Percentiles rank a stretch among this genome's conserved stretches.
Evolutionary conservation across 306 rosid genomes (phyloP).

Genomic region (Elaeagnus macrophylla): DNA sequence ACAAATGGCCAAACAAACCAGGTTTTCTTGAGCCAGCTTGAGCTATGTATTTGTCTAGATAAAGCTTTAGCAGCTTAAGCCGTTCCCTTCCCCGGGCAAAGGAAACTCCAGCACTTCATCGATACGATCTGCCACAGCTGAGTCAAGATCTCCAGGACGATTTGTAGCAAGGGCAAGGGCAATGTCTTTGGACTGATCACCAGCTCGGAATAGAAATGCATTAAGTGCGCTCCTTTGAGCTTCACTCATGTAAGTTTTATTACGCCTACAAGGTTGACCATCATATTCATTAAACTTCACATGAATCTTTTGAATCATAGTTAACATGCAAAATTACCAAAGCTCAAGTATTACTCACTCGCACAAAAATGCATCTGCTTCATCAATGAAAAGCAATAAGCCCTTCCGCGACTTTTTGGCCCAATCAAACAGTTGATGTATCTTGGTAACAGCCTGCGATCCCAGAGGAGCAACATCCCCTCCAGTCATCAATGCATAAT

Average conservation of each 20-base stretch:
- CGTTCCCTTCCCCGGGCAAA: constrained; percentile 91
- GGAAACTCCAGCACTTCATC: constrained; percentile 97
- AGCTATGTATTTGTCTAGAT: constrained; percentile 78
- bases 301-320: neutral
- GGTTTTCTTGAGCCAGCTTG: constrained; percentile 62
- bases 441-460: constrained; percentile 94
- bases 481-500: constrained; percentile 98
- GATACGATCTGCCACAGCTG: constrained; percentile 90
- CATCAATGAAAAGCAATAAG: constrained; percentile 89
- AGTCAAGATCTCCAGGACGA: constrained; percentile 94
- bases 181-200: constrained; percentile 96
- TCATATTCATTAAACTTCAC: constrained; percentile 5
- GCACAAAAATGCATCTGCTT: constrained; percentile 99
- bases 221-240: constrained; percentile 99
- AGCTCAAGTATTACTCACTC: constrained; percentile 52
- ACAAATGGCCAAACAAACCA: constrained; percentile 46
- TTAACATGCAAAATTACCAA: neutral
- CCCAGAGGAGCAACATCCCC: constrained; percentile 99
- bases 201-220: constrained; percentile 93
- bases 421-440: constrained; percentile 97
- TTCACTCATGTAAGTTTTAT: constrained; percentile 97
- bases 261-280: constrained; percentile 58
- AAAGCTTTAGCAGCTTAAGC: constrained; percentile 70
- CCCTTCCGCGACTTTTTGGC: constrained; percentile 78
- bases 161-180: constrained; percentile 97